Percentiles rank a stretch among this genome's conserved stretches.
phyloP scores from a whole-genome alignment of 1,284 basidiomycete genomes.

The Uromyces viciae-fabae region DNA sequence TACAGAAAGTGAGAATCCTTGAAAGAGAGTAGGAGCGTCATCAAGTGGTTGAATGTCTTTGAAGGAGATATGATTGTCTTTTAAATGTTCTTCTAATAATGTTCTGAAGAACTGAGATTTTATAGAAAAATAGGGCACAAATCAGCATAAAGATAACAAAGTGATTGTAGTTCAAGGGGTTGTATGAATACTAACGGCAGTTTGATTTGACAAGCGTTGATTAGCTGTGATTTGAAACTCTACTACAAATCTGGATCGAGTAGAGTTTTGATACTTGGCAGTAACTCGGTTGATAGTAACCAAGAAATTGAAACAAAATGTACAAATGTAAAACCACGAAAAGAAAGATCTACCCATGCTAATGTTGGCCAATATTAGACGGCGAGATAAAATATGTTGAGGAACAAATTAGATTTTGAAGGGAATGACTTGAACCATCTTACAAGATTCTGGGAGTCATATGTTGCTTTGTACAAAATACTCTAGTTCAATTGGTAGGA shows the following conservation, averaged over 20 bases:
- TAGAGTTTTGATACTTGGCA: background rate
- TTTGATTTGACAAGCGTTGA: background rate
- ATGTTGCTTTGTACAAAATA: too few species aligned
- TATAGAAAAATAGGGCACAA: background rate
- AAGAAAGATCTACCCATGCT: too few species aligned
- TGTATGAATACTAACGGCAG: background rate
- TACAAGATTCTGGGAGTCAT: too few species aligned
- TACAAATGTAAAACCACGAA: conserved; percentile 3
- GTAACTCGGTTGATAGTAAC: background rate
- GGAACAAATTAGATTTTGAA: too few species aligned
- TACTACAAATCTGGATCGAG: conserved; percentile 14
- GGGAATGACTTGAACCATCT: too few species aligned
- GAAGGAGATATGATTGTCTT: background rate
- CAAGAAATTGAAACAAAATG: background rate
- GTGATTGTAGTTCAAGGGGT: background rate
- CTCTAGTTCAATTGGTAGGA: too few species aligned
- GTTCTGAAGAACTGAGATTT: background rate
- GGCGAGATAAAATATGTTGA: too few species aligned
- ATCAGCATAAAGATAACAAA: background rate
- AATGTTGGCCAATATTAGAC: too few species aligned
- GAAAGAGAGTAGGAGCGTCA: conserved; percentile 2
- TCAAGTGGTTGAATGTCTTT: conserved; percentile 4
- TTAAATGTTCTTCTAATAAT: background rate
- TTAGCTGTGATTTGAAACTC: background rate
- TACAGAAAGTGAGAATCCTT: conserved; percentile 15